Conservation (phyloP, 257 asterid genomes). For the Ophiorrhiza pumila region DNA sequence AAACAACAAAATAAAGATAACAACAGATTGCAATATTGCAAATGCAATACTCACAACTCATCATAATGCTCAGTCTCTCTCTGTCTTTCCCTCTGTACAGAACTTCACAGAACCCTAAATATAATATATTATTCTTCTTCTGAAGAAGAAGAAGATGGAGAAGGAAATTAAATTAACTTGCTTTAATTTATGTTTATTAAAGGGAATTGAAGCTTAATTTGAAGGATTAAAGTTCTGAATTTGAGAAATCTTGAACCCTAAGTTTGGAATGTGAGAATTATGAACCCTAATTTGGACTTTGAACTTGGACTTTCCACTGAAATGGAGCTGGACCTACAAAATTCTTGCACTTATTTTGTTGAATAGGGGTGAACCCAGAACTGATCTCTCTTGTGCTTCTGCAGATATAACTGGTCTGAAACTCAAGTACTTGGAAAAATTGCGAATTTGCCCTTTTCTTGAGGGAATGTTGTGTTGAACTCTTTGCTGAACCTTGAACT, state of each 20-base stretch:
- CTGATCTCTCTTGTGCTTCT: conserved; percentile 7
- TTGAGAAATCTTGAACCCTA: neutral
- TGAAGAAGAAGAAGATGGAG: neutral
- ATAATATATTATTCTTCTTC: neutral
- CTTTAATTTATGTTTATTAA: neutral
- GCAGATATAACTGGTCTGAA: neutral
- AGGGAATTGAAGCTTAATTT: neutral
- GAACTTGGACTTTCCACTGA: conserved; percentile 2
- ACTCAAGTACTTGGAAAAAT: neutral
- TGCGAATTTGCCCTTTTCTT: neutral
- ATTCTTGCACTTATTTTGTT: neutral
- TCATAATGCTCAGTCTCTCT: conserved; percentile 6
- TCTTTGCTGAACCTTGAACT: neutral
- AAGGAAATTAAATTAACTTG: neutral
- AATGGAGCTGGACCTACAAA: neutral
- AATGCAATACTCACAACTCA: conserved; percentile 20
- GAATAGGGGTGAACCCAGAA: neutral
- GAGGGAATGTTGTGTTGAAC: neutral
- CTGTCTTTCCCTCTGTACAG: conserved; percentile 1
- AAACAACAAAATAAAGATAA: neutral
- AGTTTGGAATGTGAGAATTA: neutral
- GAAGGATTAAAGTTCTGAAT: neutral
- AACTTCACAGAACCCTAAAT: conserved; percentile 9
- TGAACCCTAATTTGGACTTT: conserved; percentile 7
- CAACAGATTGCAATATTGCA: conserved; percentile 18